Base-by-base conservation (phyloP, 495 filamentous ascomycete species). In the Patellaria atrata region DNA sequence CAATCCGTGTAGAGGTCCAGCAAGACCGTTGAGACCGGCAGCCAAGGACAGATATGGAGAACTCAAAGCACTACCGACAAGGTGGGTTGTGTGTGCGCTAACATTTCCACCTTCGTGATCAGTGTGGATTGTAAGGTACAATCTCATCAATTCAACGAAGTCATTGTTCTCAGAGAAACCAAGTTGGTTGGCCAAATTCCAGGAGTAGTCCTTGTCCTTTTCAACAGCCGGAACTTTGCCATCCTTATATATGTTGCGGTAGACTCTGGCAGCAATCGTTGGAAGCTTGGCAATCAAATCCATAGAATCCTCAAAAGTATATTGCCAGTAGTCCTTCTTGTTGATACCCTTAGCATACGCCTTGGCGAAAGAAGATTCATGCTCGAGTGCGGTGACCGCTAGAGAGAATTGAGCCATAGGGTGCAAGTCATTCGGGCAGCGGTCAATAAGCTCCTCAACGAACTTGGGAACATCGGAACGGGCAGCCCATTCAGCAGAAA, bases 241-340 rank as follows among this genome's bases (percentile, higher is more conserved):
- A 57, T 92, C 91, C 70, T 94, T 93, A 82, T 83, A 97, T 56
- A 96, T 77, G 59, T 97, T 97, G 63, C 87, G 87, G 77, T 97
- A 97, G 71, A 97, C 96, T 66, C 82, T 80, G 36, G 91, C 67
- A 38, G 89, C 91, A 51, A 97, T 94, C 56, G 83, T 94, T 51
- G 89, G 89, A 45, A 97, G 82, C 77, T 96, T 97, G 59, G 89
- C 91, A 61, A 97, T 96, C 56, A 96, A 68, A 66, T 97, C 86
- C 89, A 97, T 96, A 38, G 86, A 92, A 67, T 97, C 89, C 73
- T 97, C 89, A 54, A 91, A 97, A 48, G 89, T 94, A 70, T 96
- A 83, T 62, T 73, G 74, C 89, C 89, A 97, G 80, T 97, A 97
- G 45, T 96, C 82, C 60, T 79, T 80, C 77, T 97, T 97, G 71